phyloP scores from a whole-genome alignment of 2,329 filamentous ascomycete species.

The Fusarium sp. region DNA sequence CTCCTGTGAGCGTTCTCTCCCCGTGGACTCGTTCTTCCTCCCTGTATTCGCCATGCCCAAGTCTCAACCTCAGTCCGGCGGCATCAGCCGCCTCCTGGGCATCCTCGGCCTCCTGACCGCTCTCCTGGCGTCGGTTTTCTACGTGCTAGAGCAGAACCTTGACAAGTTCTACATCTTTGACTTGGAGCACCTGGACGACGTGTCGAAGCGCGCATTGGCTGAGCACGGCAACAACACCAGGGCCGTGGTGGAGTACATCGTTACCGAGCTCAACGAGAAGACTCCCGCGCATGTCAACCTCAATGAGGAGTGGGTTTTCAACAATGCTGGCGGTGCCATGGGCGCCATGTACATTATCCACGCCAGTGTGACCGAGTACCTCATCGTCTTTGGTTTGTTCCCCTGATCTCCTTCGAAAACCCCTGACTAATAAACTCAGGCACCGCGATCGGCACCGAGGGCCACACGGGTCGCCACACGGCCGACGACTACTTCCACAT shows the following conservation, averaged over 20 bases:
- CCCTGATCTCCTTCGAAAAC: background rate
- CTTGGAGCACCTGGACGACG: slow-evolving; percentile 69
- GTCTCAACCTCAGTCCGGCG: slow-evolving; percentile 37
- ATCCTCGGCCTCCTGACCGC: slow-evolving; percentile 63
- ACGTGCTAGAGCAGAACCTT: slow-evolving; percentile 65
- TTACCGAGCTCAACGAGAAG: slow-evolving; percentile 67
- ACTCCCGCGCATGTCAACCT: slow-evolving; percentile 66
- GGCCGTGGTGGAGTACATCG: slow-evolving; percentile 72
- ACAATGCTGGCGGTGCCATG: slow-evolving; percentile 92
- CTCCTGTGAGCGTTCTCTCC: background rate
- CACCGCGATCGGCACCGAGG: slow-evolving; percentile 83
- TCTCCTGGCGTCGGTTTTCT: slow-evolving; percentile 61
- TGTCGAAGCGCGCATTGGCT: slow-evolving; percentile 70
- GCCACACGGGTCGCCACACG: slow-evolving; percentile 86
- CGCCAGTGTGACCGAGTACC: slow-evolving; percentile 88
- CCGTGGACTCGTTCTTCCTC: background rate
- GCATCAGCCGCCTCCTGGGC: slow-evolving; percentile 53
- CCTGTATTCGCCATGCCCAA: slow-evolving; percentile 24
- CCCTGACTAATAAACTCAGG: slow-evolving; percentile 47
- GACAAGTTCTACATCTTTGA: slow-evolving; percentile 78
- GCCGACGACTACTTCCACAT: slow-evolving; percentile 97
- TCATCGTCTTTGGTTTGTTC: slow-evolving; percentile 78
- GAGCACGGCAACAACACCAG: slow-evolving; percentile 78
- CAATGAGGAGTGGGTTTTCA: slow-evolving; percentile 86
- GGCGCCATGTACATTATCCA: slow-evolving; percentile 91